Conservation (phyloP, 108 stramenopile genomes). For the Seminavis robusta region DNA sequence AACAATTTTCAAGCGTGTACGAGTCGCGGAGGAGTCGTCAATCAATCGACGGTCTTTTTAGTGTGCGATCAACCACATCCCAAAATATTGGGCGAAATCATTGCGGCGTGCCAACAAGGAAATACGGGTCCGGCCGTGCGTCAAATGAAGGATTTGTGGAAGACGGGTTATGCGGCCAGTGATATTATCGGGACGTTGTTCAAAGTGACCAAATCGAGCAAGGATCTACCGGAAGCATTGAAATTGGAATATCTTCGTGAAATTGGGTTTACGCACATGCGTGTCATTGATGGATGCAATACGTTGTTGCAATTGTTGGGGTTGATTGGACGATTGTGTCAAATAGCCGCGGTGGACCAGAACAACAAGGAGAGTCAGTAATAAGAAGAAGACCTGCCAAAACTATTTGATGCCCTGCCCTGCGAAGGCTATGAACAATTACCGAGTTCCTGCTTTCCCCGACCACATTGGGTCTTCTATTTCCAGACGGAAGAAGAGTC, state of each 20-base stretch:
- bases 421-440: too few species aligned
- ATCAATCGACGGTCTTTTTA: slow-evolving; percentile 91
- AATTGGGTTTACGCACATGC: slow-evolving; percentile 94
- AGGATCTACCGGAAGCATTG: slow-evolving; percentile 71
- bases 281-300: slow-evolving; percentile 85
- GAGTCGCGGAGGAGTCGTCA: slow-evolving; percentile 64
- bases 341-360: slow-evolving; percentile 29
- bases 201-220: slow-evolving; percentile 79
- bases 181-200: slow-evolving; percentile 97
- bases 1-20: slow-evolving; percentile 92
- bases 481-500: too few species aligned
- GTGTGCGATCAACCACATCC: slow-evolving; percentile 99
- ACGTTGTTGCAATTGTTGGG: slow-evolving; percentile 85
- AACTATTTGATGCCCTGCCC: too few species aligned
- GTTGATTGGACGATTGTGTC: slow-evolving; percentile 76
- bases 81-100: slow-evolving; percentile 71
- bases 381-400: not conserved
- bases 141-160: slow-evolving; percentile 50
- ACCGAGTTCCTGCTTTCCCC: too few species aligned
- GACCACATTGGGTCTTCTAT: too few species aligned
- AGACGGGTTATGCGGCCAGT: slow-evolving; percentile 73
- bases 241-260: slow-evolving; percentile 89
- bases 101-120: slow-evolving; percentile 61
- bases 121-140: slow-evolving; percentile 61
- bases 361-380: not conserved